Conservation (phyloP, 2,329 filamentous ascomycete genomes). For the Magnaporthiopsis incrustans region DNA sequence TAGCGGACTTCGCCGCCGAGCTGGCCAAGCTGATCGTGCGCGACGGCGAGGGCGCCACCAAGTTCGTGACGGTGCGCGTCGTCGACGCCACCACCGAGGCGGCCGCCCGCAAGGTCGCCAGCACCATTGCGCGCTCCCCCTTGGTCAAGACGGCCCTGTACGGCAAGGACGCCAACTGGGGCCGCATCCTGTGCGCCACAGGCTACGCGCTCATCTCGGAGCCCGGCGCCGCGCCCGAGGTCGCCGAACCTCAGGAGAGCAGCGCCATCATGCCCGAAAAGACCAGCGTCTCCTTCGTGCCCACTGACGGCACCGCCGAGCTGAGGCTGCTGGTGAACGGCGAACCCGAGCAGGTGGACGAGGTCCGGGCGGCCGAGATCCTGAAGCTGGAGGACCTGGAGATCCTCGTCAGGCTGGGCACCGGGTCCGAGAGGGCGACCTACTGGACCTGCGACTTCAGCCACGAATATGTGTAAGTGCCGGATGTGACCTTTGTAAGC, state of each 20-base stretch:
- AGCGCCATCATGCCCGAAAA: conserved; percentile 51
- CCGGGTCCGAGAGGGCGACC: conserved; percentile 57
- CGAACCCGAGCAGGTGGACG: conserved; percentile 72
- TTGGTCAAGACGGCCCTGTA: conserved; percentile 97
- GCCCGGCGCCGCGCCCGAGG: conserved; percentile 46
- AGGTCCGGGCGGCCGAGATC: conserved; percentile 68
- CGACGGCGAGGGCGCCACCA: conserved; percentile 94
- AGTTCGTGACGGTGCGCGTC: conserved; percentile 91
- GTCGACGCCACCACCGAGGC: conserved; percentile 60
- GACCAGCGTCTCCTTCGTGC: conserved; percentile 73
- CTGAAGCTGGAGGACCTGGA: conserved; percentile 71
- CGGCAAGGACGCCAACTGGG: conserved; percentile 97
- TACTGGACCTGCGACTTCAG: conserved; percentile 87
- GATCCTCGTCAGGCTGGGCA: conserved; percentile 66
- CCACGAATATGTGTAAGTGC: conserved; percentile 59
- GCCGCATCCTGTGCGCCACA: conserved; percentile 88
- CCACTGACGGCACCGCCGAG: conserved; percentile 67
- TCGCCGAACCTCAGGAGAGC: conserved; percentile 32
- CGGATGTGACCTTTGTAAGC: not conserved
- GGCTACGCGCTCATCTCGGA: conserved; percentile 66
- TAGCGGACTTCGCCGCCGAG: conserved; percentile 72
- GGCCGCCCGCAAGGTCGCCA: conserved; percentile 72
- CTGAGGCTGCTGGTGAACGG: conserved; percentile 70
- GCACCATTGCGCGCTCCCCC: conserved; percentile 81
- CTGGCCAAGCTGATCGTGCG: conserved; percentile 90